Evolutionary conservation across 305 asterid genomes (phyloP).

Genomic region (Salvia sclarea): DNA sequence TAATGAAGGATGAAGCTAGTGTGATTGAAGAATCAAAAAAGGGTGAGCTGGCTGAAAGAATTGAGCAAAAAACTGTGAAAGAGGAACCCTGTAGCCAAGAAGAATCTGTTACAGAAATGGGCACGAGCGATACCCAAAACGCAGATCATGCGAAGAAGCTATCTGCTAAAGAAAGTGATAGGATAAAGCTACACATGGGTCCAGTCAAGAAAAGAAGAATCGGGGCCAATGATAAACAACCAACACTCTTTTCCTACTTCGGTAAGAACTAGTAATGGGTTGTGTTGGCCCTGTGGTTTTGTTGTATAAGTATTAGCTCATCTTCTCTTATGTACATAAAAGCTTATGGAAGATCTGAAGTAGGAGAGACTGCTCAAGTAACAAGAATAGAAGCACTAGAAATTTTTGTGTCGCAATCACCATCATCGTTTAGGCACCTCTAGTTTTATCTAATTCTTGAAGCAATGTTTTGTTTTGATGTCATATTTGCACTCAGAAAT

Average conservation of each 20-base stretch:
- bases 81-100: constrained; percentile 42
- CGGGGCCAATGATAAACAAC: constrained; percentile 57
- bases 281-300: neutral
- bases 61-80: constrained; percentile 39
- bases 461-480: neutral
- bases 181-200: constrained; percentile 28
- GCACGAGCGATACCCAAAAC: constrained; percentile 27
- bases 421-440: constrained; percentile 1
- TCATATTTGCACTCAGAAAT: too few relatives aligned
- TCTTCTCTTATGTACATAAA: constrained; percentile 8
- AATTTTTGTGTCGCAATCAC: constrained; percentile 12
- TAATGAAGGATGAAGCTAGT: constrained; percentile 36
- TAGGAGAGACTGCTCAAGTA: neutral
- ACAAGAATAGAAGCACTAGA: neutral
- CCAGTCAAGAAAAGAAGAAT: constrained; percentile 53
- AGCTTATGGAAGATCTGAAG: constrained; percentile 13
- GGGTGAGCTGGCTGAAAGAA: constrained; percentile 11
- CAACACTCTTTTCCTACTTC: constrained; percentile 72
- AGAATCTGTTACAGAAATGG: constrained; percentile 24
- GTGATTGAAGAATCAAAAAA: constrained; percentile 41
- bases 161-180: constrained; percentile 30
- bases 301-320: constrained; percentile 6
- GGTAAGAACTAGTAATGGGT: constrained; percentile 47
- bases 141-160: constrained; percentile 36
- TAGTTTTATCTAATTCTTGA: constrained; percentile 1